A percentile compares a stretch with the other conserved stretches of the same genome.
Conservation (phyloP, 108 stramenopile genomes). For the Schizochytrium sp. region DNA sequence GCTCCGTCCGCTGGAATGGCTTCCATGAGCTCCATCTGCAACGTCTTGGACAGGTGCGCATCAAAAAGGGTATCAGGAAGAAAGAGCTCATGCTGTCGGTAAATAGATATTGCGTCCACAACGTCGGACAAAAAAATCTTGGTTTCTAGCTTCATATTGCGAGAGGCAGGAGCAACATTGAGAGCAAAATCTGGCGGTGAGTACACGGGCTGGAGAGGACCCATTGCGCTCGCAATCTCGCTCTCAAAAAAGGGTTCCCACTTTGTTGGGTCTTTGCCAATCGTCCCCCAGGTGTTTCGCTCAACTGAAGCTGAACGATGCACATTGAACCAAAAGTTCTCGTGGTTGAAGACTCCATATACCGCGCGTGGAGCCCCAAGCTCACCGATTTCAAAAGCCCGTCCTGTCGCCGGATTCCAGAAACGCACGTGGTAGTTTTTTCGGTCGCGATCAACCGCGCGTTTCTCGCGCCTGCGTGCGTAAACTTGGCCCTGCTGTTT, state of each 20-base stretch:
- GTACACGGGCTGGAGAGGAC: background rate
- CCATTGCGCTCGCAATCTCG: background rate
- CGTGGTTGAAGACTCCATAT: background rate
- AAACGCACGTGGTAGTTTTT: background rate
- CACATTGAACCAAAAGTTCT: background rate
- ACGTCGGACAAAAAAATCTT: background rate
- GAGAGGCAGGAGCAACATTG: background rate
- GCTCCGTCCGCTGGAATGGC: background rate
- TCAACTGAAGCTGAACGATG: background rate
- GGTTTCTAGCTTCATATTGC: background rate
- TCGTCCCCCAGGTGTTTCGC: background rate
- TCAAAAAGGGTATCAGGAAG: background rate
- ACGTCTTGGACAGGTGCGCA: background rate
- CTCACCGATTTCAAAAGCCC: background rate
- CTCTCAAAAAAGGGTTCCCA: background rate
- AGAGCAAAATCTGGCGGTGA: background rate
- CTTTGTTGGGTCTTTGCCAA: background rate
- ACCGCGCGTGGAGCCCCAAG: background rate
- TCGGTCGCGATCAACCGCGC: background rate
- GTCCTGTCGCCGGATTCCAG: background rate
- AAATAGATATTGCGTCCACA: background rate
- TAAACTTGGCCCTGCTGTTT: background rate
- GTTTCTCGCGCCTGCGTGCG: background rate
- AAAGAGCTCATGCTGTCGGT: conserved; percentile 3
- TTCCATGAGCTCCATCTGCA: background rate